Evolutionary conservation across 2,329 filamentous ascomycete genomes (phyloP).

Genomic region (Cercospora citrullina): DNA sequence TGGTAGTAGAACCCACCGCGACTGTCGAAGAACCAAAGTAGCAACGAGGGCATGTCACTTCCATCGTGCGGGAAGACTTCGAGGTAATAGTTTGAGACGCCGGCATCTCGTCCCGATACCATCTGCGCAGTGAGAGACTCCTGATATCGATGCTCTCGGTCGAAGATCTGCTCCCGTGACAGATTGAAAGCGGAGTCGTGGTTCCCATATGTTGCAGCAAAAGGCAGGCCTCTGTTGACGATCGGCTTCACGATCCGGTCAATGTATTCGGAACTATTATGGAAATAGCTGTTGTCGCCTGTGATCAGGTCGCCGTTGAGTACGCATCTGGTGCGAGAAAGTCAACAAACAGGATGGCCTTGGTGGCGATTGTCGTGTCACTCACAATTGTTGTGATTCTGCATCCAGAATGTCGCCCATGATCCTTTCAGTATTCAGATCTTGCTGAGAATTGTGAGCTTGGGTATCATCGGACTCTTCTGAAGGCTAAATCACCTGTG

Average conservation of each 20-base stretch:
- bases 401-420: conserved; percentile 59
- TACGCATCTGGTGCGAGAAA: neutral
- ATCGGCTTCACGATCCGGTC: conserved; percentile 62
- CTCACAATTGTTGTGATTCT: conserved; percentile 61
- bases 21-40: conserved; percentile 74
- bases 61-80: conserved; percentile 50
- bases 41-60: conserved; percentile 44
- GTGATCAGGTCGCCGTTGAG: conserved; percentile 65
- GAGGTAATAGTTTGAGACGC: conserved; percentile 58
- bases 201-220: conserved; percentile 71
- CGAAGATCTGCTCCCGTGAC: conserved; percentile 48
- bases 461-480: too few species aligned
- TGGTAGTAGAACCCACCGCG: conserved; percentile 57
- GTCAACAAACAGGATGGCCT: neutral
- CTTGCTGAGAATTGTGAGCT: conserved; percentile 46
- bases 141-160: conserved; percentile 42
- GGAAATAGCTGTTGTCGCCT: conserved; percentile 60
- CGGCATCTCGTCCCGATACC: conserved; percentile 42
- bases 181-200: conserved; percentile 65
- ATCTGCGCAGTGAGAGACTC: conserved; percentile 47
- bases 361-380: conserved; percentile 36
- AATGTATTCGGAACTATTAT: conserved; percentile 60
- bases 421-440: conserved; percentile 58
- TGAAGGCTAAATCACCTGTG: conserved; percentile 27
- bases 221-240: conserved; percentile 56